These are phyloP conservation scores for Kalmusia sp. DNA, from an alignment of 2,329 filamentous ascomycete species.

Conservation along the genomic window DNA sequence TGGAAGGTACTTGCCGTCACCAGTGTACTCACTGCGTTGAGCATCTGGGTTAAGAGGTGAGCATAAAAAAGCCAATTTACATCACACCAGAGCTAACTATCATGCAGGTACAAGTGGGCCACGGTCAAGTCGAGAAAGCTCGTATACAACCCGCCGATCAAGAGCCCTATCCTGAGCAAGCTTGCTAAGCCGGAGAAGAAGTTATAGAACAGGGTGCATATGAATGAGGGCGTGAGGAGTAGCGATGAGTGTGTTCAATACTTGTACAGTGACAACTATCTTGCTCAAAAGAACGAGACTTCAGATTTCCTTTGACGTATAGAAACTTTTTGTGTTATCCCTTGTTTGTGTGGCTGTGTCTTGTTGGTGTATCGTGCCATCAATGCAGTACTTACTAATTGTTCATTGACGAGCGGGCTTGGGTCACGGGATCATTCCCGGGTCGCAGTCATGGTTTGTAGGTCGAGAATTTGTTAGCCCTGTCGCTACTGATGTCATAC, in stretches of 20 bases:
- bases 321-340: constrained; percentile 22
- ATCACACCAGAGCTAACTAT: constrained; percentile 32
- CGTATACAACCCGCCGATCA: constrained; percentile 76
- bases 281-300: constrained; percentile 38
- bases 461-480: no score
- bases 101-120: constrained; percentile 87
- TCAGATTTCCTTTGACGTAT: constrained; percentile 37
- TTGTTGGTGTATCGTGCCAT: constrained; percentile 18
- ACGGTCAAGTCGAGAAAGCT: constrained; percentile 96
- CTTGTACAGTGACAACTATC: constrained; percentile 48
- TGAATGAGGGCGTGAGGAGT: constrained; percentile 20
- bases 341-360: constrained; percentile 13
- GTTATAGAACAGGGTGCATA: constrained; percentile 36
- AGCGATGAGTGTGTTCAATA: constrained; percentile 43
- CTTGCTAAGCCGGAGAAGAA: constrained; percentile 43
- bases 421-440: no score
- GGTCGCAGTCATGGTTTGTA: no score
- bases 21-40: constrained; percentile 80
- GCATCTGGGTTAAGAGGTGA: constrained; percentile 93
- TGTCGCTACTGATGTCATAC: no score
- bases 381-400: constrained; percentile 12
- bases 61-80: constrained; percentile 16
- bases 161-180: constrained; percentile 38
- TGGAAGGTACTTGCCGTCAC: constrained; percentile 91
- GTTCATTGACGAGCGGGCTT: no score